A percentile compares a stretch with the other conserved stretches of the same genome.
Evolutionary conservation across 257 asterid species (phyloP).

Genomic region (Voacanga thouarsii): DNA sequence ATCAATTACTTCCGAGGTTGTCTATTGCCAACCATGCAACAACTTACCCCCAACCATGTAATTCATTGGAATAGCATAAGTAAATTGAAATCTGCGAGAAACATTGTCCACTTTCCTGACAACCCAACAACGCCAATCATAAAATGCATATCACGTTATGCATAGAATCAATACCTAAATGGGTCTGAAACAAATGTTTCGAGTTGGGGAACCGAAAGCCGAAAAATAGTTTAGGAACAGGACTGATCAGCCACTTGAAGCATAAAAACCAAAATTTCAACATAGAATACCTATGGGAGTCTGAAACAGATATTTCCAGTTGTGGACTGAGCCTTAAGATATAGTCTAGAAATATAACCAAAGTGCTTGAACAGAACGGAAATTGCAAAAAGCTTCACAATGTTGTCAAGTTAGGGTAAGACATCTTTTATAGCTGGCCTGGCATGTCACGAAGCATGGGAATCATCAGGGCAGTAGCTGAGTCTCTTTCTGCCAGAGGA

Average conservation of each 20-base stretch:
- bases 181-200: neutral
- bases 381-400: neutral
- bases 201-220: neutral
- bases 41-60: neutral
- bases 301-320: neutral
- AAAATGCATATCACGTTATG: neutral
- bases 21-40: neutral
- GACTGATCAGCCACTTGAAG: neutral
- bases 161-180: neutral
- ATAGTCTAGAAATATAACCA: neutral
- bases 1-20: too few species aligned
- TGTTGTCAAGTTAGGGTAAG: too few species aligned
- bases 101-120: neutral
- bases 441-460: conserved; percentile 14
- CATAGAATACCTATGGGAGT: neutral
- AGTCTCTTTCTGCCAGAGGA: conserved; percentile 44
- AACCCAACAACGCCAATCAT: neutral
- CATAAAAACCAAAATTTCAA: neutral
- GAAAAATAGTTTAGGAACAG: neutral
- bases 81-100: neutral
- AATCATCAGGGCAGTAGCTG: conserved; percentile 44
- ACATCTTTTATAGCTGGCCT: neutral
- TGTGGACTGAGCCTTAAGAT: neutral
- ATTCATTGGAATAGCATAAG: neutral
- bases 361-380: neutral